Base-by-base conservation (phyloP, 2,329 filamentous ascomycete species). In the Epichloe festucae region DNA sequence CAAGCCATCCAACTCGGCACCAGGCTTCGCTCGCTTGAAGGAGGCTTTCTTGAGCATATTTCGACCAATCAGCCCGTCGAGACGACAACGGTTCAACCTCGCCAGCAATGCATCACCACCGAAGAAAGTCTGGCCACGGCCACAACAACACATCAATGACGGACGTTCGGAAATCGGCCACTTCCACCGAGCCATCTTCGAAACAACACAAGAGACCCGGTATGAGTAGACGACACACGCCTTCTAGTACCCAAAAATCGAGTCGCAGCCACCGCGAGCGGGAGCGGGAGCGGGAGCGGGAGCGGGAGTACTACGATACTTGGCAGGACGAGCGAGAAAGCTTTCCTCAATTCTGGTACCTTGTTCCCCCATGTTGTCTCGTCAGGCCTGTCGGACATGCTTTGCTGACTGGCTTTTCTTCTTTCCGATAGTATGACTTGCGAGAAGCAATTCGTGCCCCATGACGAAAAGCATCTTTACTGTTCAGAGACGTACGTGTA, bases 341-440 rank as follows among this genome's bases (percentile, higher is more conserved):
- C 64, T 83, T 84, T 56, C 79, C 79, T 21, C 79, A 82, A 62
- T 83, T 73, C 61, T 84, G 80, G 80, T 84, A 73, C 53, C 78
- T 75, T 12, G 3, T 40, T 23, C 5, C 7, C 7, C 2, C 17
- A 14, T 4, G 3, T 1, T 36, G 14, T n/a, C 8, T 21, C 10
- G 6, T 23, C 14, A n/a, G n/a, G 12, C 19, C 19, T 38, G 5
- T 17, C 10, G 10, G 34, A 17, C 10, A 11, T 23, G 4, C 11
- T 11, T 4, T 19, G 11, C 52, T 49, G 11, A 44, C 27, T 31
- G 7, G 12, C 6, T 36, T 36, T 23, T 46, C 31, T 31, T 31
- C 10, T 27, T 27, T 27, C 31, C 10, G 52, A 53, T 59, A 84
- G 80, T 66, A 83, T 82, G 79, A 77, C 74, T 10, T 84, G 80